A percentile compares a stretch with the other conserved stretches of the same genome.
Evolutionary conservation across 108 stramenopile genomes (phyloP).

Genomic region (Nitzschia sp.): DNA sequence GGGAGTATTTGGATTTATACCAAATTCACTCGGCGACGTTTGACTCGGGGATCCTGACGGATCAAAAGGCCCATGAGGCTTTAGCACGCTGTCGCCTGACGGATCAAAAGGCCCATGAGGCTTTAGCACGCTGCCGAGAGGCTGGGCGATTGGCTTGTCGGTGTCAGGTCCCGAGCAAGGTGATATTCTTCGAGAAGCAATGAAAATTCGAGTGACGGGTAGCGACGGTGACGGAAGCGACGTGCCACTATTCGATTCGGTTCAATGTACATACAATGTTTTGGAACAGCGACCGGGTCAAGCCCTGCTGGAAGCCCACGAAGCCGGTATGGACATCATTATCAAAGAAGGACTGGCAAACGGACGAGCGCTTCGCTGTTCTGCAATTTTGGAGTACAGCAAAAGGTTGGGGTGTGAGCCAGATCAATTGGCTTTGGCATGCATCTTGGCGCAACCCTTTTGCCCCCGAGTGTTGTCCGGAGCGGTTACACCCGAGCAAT

Average conservation of each 20-base stretch:
- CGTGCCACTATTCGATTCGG: constrained; percentile 68
- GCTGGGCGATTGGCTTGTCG: constrained; percentile 74
- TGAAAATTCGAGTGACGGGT: constrained; percentile 42
- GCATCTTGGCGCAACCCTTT: constrained; percentile 75
- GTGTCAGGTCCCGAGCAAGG: constrained; percentile 70
- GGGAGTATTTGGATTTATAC: constrained; percentile 69
- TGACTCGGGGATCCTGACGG: constrained; percentile 68
- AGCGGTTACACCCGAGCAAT: constrained; percentile 67
- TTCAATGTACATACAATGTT: constrained; percentile 83
- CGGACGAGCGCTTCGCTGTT: constrained; percentile 54
- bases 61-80: constrained; percentile 56
- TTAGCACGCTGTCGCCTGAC: constrained; percentile 50
- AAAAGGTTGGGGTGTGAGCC: constrained; percentile 48
- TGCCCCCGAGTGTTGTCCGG: constrained; percentile 70
- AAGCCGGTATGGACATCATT: constrained; percentile 71
- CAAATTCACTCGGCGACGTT: constrained; percentile 86
- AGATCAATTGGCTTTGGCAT: constrained; percentile 70
- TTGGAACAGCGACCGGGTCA: constrained; percentile 64
- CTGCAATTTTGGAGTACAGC: constrained; percentile 36
- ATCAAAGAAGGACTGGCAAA: constrained; percentile 86
- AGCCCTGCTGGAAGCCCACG: constrained; percentile 56
- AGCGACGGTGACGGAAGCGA: constrained; percentile 4
- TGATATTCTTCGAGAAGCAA: constrained; percentile 56
- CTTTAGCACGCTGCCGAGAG: constrained; percentile 52
- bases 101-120: constrained; percentile 63